A percentile compares a stretch with the other conserved stretches of the same genome.
Evolutionary conservation across 169 alveolate genomes (phyloP).

Genomic region (Plasmodium billcollinsi): DNA sequence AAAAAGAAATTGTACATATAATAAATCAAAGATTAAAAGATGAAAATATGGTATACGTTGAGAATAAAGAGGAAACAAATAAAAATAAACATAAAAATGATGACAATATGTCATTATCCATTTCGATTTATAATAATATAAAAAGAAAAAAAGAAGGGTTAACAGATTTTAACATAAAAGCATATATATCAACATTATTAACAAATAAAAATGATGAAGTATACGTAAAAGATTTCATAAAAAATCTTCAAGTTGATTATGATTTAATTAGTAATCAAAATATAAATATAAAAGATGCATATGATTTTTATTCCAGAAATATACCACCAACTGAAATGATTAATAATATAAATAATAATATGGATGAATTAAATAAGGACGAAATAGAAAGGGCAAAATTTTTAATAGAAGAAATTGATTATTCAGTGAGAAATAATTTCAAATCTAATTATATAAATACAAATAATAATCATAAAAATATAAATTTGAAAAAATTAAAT

Average conservation of each 20-base stretch:
- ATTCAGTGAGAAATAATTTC: constrained; percentile 59
- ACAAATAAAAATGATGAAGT: constrained; percentile 55
- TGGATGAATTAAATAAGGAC: constrained; percentile 36
- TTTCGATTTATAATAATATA: no score
- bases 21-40: constrained; percentile 11
- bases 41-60: neutral
- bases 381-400: constrained; percentile 71
- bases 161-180: constrained; percentile 64
- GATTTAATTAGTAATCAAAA: constrained; percentile 35
- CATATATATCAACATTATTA: constrained; percentile 57
- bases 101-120: no score
- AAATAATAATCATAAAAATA: neutral
- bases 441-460: constrained; percentile 29
- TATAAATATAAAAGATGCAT: constrained; percentile 54
- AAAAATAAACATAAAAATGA: constrained; percentile 1
- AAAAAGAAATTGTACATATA: constrained; percentile 28
- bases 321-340: constrained; percentile 49
- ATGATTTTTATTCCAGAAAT: constrained; percentile 62
- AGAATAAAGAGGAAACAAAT: constrained; percentile 2
- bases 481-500: neutral
- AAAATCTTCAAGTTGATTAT: constrained; percentile 36
- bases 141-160: constrained; percentile 27
- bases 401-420: constrained; percentile 73
- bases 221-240: constrained; percentile 37
- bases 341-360: no score